A percentile compares a stretch with the other conserved stretches of the same genome.
Conservation (phyloP, 352 stramenopile genomes). For the Pythium myriotylum region DNA sequence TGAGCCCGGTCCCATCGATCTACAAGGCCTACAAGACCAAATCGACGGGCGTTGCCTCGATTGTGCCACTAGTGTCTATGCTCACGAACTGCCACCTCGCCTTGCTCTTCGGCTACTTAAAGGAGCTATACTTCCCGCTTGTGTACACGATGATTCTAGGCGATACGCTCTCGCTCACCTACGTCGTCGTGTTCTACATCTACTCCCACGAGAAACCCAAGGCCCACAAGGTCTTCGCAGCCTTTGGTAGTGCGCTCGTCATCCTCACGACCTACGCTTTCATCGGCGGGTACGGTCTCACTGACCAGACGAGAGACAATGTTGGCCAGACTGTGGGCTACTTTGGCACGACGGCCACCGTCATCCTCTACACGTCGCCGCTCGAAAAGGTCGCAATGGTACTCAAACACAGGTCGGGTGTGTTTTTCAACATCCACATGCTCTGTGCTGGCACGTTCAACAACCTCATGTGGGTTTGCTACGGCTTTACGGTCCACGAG, state of each 20-base stretch:
- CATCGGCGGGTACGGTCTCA: conserved; percentile 32
- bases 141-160: conserved; percentile 43
- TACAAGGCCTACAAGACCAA: conserved; percentile 33
- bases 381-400: conserved; percentile 52
- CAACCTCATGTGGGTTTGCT: conserved; percentile 48
- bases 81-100: conserved; percentile 39
- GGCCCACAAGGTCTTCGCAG: conserved; percentile 33
- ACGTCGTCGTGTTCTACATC: conserved; percentile 48
- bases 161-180: conserved; percentile 35
- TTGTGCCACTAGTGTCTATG: conserved; percentile 44
- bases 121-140: conserved; percentile 42
- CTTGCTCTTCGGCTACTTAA: conserved; percentile 45
- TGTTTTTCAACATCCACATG: conserved; percentile 52
- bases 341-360: conserved; percentile 38
- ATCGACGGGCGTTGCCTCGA: conserved; percentile 34
- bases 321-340: conserved; percentile 36
- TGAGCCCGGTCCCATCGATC: conserved; percentile 26
- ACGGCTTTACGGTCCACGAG: conserved; percentile 37
- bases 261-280: conserved; percentile 39
- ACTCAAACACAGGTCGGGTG: conserved; percentile 39
- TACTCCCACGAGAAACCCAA: conserved; percentile 40
- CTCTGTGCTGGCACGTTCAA: conserved; percentile 45
- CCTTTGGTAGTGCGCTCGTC: conserved; percentile 18
- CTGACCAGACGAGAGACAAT: conserved; percentile 27
- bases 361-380: conserved; percentile 55